Evolutionary conservation across 2,329 filamentous ascomycete genomes (phyloP).

Genomic region (Fusarium sp.): DNA sequence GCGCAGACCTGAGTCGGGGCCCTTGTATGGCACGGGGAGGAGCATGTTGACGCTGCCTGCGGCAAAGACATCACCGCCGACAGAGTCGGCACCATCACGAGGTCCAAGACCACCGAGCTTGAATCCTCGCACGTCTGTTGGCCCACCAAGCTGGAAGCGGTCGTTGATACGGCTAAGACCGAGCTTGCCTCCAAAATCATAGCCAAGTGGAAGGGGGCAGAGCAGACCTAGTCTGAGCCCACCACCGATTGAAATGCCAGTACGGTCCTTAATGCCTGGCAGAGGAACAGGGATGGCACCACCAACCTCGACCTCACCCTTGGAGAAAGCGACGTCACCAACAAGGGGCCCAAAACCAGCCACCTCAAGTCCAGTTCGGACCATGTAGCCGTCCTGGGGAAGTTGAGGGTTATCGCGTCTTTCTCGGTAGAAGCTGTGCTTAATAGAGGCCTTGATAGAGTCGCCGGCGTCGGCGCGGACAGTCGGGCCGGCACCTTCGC

Average conservation of each 20-base stretch:
- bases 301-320: conserved; percentile 87
- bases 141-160: conserved; percentile 93
- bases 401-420: conserved; percentile 86
- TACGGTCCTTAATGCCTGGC: conserved; percentile 75
- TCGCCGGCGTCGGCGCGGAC: conserved; percentile 90
- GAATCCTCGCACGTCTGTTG: conserved; percentile 95
- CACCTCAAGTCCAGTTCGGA: conserved; percentile 84
- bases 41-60: conserved; percentile 89
- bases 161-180: conserved; percentile 87
- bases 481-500: conserved; percentile 80
- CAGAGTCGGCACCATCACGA: conserved; percentile 84
- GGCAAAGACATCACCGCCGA: conserved; percentile 92
- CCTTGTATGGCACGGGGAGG: conserved; percentile 84
- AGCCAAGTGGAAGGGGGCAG: conserved; percentile 80
- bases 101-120: conserved; percentile 89
- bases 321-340: conserved; percentile 94
- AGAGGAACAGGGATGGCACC: conserved; percentile 80
- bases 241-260: conserved; percentile 84
- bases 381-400: conserved; percentile 82
- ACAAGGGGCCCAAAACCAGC: conserved; percentile 86
- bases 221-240: conserved; percentile 85
- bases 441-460: conserved; percentile 87
- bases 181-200: conserved; percentile 61
- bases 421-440: conserved; percentile 85
- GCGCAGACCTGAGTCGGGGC: conserved; percentile 85